A percentile compares a stretch with the other conserved stretches of the same genome.
Evolutionary conservation across 2,329 filamentous ascomycete genomes (phyloP).

Genomic region (Hypoxylon sp.): DNA sequence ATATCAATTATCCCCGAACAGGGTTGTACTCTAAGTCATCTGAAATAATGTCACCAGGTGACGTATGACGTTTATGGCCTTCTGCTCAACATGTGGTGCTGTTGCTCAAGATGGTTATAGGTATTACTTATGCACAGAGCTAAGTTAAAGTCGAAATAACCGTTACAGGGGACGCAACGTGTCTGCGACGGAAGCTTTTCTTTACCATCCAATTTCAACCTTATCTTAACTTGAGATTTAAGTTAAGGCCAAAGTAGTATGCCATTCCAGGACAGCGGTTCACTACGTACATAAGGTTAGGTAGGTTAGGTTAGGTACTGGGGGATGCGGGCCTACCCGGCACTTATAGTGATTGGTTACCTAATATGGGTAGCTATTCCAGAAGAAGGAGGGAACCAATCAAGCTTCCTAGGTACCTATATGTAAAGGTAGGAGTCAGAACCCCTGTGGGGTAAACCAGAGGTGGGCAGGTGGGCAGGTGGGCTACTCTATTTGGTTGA

Average conservation of each 20-base stretch:
- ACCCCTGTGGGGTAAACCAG: conserved; percentile 30
- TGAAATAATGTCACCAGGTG: conserved; percentile 31
- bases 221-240: not conserved
- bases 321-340: conserved; percentile 16
- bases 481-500: conserved; percentile 32
- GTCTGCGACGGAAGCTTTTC: not conserved
- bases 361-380: conserved; percentile 14
- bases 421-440: conserved; percentile 11
- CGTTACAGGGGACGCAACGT: not conserved
- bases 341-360: conserved; percentile 15
- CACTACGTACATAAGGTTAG: conserved; percentile 8
- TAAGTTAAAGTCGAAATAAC: not conserved
- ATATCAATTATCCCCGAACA: conserved; percentile 16
- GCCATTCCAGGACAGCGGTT: conserved; percentile 18
- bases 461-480: conserved; percentile 24
- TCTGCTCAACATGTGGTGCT: not conserved
- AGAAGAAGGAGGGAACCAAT: conserved; percentile 15
- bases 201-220: not conserved
- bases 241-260: not conserved
- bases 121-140: not conserved
- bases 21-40: conserved; percentile 15
- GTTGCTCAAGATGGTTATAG: not conserved
- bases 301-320: too few relatives aligned
- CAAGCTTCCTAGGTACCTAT: too few relatives aligned
- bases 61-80: conserved; percentile 24